These are phyloP conservation scores for Diplotaxis tenuifolia DNA, from an alignment of 345 rosid genomes.

Conservation along the genomic window DNA sequence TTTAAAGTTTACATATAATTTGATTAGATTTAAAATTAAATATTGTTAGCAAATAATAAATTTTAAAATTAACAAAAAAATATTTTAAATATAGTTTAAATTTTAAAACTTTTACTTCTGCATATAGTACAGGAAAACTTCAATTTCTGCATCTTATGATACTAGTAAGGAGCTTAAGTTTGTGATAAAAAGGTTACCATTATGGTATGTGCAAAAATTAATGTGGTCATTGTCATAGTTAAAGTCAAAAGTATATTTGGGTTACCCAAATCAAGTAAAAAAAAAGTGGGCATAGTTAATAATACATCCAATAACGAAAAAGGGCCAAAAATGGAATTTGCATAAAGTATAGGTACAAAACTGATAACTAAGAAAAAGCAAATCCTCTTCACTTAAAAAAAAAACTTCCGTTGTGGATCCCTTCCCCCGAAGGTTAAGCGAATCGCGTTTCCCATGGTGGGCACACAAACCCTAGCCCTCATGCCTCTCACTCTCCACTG, in stretches of 20 bases:
- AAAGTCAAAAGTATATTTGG: not conserved
- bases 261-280: not conserved
- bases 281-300: not conserved
- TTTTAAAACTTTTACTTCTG: too few relatives aligned
- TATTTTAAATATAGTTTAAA: too few relatives aligned
- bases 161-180: not conserved
- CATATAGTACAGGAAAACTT: too few relatives aligned
- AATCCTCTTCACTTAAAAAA: constrained; percentile 26
- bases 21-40: too few relatives aligned
- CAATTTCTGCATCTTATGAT: too few relatives aligned
- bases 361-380: constrained; percentile 4
- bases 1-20: too few relatives aligned
- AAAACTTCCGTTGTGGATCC: constrained; percentile 22
- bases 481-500: constrained; percentile 19
- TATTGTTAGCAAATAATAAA: too few relatives aligned
- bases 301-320: not conserved
- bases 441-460: constrained; percentile 39
- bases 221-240: not conserved
- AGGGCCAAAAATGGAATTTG: not conserved
- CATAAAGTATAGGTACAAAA: constrained; percentile 6
- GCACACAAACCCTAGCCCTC: constrained; percentile 32
- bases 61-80: too few relatives aligned
- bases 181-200: not conserved
- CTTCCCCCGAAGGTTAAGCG: constrained; percentile 21
- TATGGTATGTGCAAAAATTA: not conserved